Base-by-base conservation (phyloP, 208 protist species). In the Trypanosoma caninum region DNA sequence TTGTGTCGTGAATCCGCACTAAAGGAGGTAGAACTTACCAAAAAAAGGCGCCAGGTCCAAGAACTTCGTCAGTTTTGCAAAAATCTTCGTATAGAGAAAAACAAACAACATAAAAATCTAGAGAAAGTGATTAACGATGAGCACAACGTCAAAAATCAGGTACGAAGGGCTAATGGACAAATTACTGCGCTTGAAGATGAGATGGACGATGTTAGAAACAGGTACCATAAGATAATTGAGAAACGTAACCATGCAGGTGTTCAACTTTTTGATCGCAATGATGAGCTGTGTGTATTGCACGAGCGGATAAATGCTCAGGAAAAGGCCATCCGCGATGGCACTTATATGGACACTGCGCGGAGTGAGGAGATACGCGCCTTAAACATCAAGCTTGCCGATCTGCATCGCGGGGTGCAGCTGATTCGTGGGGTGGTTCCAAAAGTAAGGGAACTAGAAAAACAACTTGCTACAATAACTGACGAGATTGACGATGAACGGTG, bases 181-280 rank as follows among this genome's bases (percentile, higher is more conserved):
- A 96, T 98, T 66, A 80, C 90, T 20, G 59, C 64, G 14, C 61
- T 87, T 4, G 93, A 98, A 64, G 78, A 94, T 38, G 82, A 84
- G 14, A 97, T 98, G 92, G 50, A 79, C 0, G 69, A 66, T 34
- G 71, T 98, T n/a, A 91, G 89, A 60, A 34, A 61, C 23, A 57
- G 40, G 27, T 98, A 98, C 72, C 85, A 95, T 59, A 44, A 69
- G 1, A 84, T 87, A 11, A 78, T 98, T 20, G 94, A 98, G 63
- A 81, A 72, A 14, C 78, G 97, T 57, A 98, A 98, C 65, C 82
- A 91, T 61, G 84, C 90, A 40, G 97, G 97, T n/a, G 84, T 99
- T 37, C 94, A 97, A 68, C 78, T 99, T 30, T 95, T 99, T 67
- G 97, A 99, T 69, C 80, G 94, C 38, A 98, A 98, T 71, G 95